Evolutionary conservation across 169 alveolate species (phyloP).

Genomic region (Cryptosporidium ryanae): DNA sequence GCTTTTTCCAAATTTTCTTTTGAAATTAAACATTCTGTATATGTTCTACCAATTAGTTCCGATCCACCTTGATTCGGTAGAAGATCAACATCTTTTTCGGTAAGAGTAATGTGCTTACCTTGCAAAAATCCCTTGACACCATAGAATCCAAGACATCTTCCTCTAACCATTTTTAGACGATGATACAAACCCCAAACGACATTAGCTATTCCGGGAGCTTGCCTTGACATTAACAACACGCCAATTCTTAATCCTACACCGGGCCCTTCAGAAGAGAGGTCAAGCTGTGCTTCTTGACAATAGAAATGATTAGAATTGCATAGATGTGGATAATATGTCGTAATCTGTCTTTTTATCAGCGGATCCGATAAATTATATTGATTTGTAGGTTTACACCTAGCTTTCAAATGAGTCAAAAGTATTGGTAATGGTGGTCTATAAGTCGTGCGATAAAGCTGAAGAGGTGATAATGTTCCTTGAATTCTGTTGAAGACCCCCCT

Average conservation of each 20-base stretch:
- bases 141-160: slow-evolving; percentile 89
- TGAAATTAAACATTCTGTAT: slow-evolving; percentile 82
- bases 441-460: slow-evolving; percentile 71
- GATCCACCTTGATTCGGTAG: slow-evolving; percentile 96
- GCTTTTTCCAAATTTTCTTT: slow-evolving; percentile 81
- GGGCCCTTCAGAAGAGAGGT: slow-evolving; percentile 63
- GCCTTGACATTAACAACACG: slow-evolving; percentile 92
- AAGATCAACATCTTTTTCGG: slow-evolving; percentile 88
- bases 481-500: slow-evolving; percentile 72
- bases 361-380: slow-evolving; percentile 86
- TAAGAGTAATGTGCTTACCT: slow-evolving; percentile 88
- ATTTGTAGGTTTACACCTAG: slow-evolving; percentile 77
- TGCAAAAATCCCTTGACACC: slow-evolving; percentile 91
- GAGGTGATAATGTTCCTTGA: slow-evolving; percentile 68
- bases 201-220: slow-evolving; percentile 97
- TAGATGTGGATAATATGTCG: slow-evolving; percentile 88
- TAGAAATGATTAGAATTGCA: slow-evolving; percentile 75
- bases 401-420: slow-evolving; percentile 53
- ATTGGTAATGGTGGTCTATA: slow-evolving; percentile 68
- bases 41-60: slow-evolving; percentile 91
- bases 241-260: slow-evolving; percentile 85
- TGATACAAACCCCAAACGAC: slow-evolving; percentile 95
- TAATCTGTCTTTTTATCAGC: slow-evolving; percentile 87
- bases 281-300: slow-evolving; percentile 74
- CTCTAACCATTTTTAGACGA: slow-evolving; percentile 83